Evolutionary conservation across 768 basidiomycete species (phyloP), one percentile per base, ranked within the genome.

Genomic region (Russula foetens): DNA sequence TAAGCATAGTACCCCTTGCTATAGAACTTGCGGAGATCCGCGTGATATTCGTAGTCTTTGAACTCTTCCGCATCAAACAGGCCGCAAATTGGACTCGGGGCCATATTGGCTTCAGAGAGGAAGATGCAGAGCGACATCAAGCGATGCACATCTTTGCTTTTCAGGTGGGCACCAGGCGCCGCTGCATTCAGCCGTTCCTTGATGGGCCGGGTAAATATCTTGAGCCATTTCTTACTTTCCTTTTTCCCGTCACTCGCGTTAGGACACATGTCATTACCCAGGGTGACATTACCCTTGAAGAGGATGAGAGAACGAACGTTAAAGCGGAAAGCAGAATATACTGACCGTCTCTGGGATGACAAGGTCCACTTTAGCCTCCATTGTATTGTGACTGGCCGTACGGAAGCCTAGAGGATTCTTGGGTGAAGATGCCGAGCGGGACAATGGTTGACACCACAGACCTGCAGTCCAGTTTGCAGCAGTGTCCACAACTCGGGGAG

Each of bases 121-220:
- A 94, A 92, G 0, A 90, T 79, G 68, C 93, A 95, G 46, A 94
- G 74, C 2, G 83, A 79, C 70, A 91, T 82, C 35, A 94, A 75
- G 58, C 74, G 77, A 51, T 76, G 74, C 2, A 84, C 73, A 64
- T 95, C 88, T 6, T 63, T 57, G 14, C 78, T 66, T 0, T 73
- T 76, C 26, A 96, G 72, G 29, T 81, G 75, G 2, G 85, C 84
- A 28, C 84, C 86, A 2, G 83, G 83, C 0, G 88, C 81, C 33
- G 77, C 79, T 17, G 67, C 28, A 67, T 88, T 87, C 39, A 94
- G 73, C 24, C 84, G 81, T 0, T 74, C 71, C 0, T 80, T 81
- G 41, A 90, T 83, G 0, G 80, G 71, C 0, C 79, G 74, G 0
- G 79, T 79, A 64, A 81, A 92, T 12, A 73, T 73, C 14, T 75